Evolutionary conservation across 1,284 basidiomycete genomes (phyloP).

Genomic region (Farysia itapuensis): DNA sequence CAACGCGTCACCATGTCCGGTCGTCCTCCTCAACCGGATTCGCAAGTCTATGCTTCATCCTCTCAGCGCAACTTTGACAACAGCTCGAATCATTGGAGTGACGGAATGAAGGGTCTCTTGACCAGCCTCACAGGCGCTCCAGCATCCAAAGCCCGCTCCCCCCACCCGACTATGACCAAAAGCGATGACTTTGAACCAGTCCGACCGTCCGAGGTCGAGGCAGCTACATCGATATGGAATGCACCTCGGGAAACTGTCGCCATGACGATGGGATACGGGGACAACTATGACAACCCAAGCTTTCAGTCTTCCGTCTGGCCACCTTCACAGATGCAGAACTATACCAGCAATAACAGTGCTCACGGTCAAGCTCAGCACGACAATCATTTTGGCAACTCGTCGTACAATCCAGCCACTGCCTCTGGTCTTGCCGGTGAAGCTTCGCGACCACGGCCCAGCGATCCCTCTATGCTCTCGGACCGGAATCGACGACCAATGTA

Average conservation of each 20-base stretch:
- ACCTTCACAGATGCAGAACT: constrained; percentile 1
- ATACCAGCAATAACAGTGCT: neutral
- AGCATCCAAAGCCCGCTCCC: constrained; percentile 15
- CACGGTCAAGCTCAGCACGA: neutral
- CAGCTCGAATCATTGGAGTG: constrained; percentile 27
- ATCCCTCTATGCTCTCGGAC: constrained; percentile 2
- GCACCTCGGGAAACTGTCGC: constrained; percentile 32
- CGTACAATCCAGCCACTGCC: constrained; percentile 20
- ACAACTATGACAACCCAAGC: constrained; percentile 19
- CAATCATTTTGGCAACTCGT: neutral
- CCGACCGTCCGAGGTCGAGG: constrained; percentile 27
- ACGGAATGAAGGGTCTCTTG: constrained; percentile 38
- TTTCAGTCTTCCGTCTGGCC: constrained; percentile 2
- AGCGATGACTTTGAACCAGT: constrained; percentile 20
- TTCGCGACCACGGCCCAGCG: constrained; percentile 11
- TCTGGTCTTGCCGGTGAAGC: constrained; percentile 27
- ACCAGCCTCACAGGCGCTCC: constrained; percentile 33
- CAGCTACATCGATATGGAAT: constrained; percentile 32
- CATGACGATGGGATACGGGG: constrained; percentile 37
- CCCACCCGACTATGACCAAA: constrained; percentile 3
- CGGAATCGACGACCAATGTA: constrained; percentile 18
- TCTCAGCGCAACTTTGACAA: too few species aligned
- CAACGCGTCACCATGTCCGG: too few species aligned
- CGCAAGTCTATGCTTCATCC: too few species aligned
- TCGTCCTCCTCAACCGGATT: too few species aligned